Conservation (phyloP, 2,329 filamentous ascomycete species). For the Cercospora sp. region DNA sequence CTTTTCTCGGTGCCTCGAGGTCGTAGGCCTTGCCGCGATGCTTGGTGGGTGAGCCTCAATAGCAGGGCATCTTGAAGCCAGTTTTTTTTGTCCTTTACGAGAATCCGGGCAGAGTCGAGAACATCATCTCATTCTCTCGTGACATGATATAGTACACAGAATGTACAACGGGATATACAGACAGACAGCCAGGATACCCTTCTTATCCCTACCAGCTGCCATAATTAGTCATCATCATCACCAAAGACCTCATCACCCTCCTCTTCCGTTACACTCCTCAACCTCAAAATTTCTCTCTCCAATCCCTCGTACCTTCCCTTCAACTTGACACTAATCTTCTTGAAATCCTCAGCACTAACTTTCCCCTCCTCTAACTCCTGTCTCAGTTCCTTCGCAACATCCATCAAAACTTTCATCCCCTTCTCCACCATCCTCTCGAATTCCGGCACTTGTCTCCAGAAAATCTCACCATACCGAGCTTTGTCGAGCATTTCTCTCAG, state of each 20-base stretch:
- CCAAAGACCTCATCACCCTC: constrained; percentile 20
- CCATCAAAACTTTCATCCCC: constrained; percentile 28
- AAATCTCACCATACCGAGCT: constrained; percentile 25
- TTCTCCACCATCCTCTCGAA: constrained; percentile 34
- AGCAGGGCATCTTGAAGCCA: not conserved
- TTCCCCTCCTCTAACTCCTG: constrained; percentile 20
- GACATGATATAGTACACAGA: not conserved
- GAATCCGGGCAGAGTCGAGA: not conserved
- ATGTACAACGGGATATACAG: not conserved
- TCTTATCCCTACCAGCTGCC: not conserved
- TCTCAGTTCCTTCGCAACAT: constrained; percentile 26
- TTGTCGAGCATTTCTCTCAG: constrained; percentile 35
- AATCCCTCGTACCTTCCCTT: constrained; percentile 26
- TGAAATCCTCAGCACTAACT: constrained; percentile 23
- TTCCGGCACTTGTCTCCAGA: constrained; percentile 25
- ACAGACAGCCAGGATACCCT: not conserved
- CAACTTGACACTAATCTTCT: constrained; percentile 22
- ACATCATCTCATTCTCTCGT: not conserved
- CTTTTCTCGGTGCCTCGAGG: not conserved
- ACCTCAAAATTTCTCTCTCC: constrained; percentile 28
- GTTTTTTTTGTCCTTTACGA: not conserved
- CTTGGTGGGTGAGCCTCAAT: not conserved
- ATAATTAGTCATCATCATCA: constrained; percentile 13
- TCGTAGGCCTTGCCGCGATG: not conserved
- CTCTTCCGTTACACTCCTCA: constrained; percentile 32